Conservation (phyloP, 768 basidiomycete species). For the Boletus insuetus region DNA sequence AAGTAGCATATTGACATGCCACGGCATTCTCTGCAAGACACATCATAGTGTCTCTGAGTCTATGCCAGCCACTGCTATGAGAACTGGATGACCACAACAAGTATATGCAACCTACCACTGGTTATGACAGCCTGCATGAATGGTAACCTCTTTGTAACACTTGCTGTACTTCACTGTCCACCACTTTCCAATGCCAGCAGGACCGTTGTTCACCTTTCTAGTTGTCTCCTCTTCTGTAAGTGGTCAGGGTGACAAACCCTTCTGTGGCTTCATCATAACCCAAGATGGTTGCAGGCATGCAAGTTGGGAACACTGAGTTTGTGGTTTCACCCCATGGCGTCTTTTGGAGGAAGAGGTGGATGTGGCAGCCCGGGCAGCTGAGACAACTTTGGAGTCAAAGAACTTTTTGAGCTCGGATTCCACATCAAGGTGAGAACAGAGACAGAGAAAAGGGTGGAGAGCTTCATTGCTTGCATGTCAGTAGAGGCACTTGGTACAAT, state of each 20-base stretch:
- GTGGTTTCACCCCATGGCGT: conserved; percentile 36
- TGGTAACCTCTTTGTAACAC: conserved; percentile 78
- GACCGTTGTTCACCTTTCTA: conserved; percentile 40
- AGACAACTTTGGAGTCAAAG: conserved; percentile 88
- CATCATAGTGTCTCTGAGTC: conserved; percentile 79
- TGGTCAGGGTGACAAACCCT: conserved; percentile 67
- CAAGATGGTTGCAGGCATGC: conserved; percentile 75
- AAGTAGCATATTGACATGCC: conserved; percentile 85
- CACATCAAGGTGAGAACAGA: conserved; percentile 78
- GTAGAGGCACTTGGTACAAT: conserved; percentile 23
- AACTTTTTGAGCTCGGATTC: conserved; percentile 91
- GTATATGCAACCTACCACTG: conserved; percentile 56
- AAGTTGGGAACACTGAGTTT: conserved; percentile 60
- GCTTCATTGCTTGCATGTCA: conserved; percentile 30
- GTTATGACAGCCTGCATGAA: conserved; percentile 81
- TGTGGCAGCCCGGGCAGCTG: conserved; percentile 47
- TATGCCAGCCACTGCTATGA: conserved; percentile 26
- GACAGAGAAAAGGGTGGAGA: too few species aligned
- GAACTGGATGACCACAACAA: neutral
- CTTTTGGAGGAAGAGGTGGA: conserved; percentile 36
- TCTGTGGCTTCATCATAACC: conserved; percentile 66
- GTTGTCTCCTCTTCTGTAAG: conserved; percentile 54
- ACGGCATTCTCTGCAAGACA: conserved; percentile 72
- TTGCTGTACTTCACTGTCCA: conserved; percentile 88
- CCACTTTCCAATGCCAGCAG: conserved; percentile 64